Evolutionary conservation across 495 filamentous ascomycete genomes (phyloP).

Genomic region (Penicillium bialowiezense): DNA sequence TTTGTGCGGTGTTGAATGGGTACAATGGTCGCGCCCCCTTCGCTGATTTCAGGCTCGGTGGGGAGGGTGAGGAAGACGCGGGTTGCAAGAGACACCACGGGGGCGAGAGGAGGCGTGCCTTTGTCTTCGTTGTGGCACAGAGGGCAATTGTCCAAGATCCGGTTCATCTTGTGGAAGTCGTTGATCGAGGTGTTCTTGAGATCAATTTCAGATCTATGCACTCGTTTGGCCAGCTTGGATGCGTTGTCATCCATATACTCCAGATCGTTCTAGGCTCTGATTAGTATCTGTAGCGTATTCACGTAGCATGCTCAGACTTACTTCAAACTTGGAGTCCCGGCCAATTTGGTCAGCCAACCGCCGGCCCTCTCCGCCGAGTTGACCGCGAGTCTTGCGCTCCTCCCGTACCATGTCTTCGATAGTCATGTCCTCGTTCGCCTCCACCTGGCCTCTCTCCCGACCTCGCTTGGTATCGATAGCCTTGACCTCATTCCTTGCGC

Average conservation of each 20-base stretch:
- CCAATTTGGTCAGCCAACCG: constrained; percentile 87
- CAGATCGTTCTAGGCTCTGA: constrained; percentile 62
- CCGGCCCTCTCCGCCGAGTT: constrained; percentile 75
- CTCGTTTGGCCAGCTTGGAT: constrained; percentile 80
- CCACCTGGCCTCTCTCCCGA: constrained; percentile 71
- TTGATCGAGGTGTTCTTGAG: constrained; percentile 83
- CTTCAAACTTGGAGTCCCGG: constrained; percentile 86
- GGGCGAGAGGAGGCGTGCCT: constrained; percentile 77
- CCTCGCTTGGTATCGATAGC: constrained; percentile 72
- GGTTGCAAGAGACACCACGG: constrained; percentile 85
- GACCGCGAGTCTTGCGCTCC: constrained; percentile 77
- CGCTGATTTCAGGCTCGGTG: constrained; percentile 81
- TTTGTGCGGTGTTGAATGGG: constrained; percentile 88
- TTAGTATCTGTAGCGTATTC: no score
- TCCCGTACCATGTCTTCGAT: constrained; percentile 95
- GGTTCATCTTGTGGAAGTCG: constrained; percentile 88
- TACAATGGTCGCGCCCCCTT: constrained; percentile 81
- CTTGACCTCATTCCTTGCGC: constrained; percentile 70
- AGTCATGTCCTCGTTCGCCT: constrained; percentile 93
- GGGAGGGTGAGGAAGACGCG: constrained; percentile 86
- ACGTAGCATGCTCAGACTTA: constrained; percentile 32
- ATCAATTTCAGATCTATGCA: constrained; percentile 83
- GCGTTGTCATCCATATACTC: constrained; percentile 99
- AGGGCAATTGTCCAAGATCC: constrained; percentile 81
- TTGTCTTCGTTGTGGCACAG: constrained; percentile 93